Evolutionary conservation across 345 rosid species (phyloP).

Genomic region (Pistacia atlantica): DNA sequence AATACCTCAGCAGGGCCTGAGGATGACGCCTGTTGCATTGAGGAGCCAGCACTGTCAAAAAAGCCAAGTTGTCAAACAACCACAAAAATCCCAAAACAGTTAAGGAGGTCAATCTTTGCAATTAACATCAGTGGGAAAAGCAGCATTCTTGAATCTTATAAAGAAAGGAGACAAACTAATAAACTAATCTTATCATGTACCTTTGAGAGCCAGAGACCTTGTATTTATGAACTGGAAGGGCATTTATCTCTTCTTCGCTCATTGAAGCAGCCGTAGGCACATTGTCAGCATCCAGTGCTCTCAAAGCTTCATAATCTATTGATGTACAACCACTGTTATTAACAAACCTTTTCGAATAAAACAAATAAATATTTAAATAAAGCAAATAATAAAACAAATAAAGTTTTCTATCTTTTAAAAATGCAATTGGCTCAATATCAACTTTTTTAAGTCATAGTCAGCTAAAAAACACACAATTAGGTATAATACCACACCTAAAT

Average conservation of each 20-base stretch:
- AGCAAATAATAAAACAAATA: not conserved
- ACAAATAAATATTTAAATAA: not conserved
- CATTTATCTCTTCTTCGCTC: slow-evolving; percentile 96
- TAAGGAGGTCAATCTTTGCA: not conserved
- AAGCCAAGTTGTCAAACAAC: slow-evolving; percentile 21
- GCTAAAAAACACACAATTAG: not conserved
- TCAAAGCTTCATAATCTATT: slow-evolving; percentile 89
- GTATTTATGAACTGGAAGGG: slow-evolving; percentile 85
- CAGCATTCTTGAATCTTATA: not conserved
- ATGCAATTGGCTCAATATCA: not conserved
- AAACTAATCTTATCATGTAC: slow-evolving; percentile 24
- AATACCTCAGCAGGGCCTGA: slow-evolving; percentile 66
- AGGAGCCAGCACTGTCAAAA: slow-evolving; percentile 47
- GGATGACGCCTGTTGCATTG: slow-evolving; percentile 55
- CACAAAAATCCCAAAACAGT: not conserved
- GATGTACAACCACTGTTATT: slow-evolving; percentile 8
- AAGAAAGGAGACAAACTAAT: not conserved
- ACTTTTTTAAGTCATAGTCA: not conserved
- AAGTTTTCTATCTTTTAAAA: not conserved
- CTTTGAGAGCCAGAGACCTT: slow-evolving; percentile 57
- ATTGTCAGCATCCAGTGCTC: slow-evolving; percentile 89
- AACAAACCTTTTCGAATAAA: not conserved
- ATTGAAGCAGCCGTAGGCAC: slow-evolving; percentile 60
- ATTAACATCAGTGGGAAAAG: not conserved
- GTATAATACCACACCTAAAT: slow-evolving; percentile 57